Evolutionary conservation across 257 asterid genomes (phyloP), one percentile per base, ranked within the genome.

Genomic region (Solanum neorickii): DNA sequence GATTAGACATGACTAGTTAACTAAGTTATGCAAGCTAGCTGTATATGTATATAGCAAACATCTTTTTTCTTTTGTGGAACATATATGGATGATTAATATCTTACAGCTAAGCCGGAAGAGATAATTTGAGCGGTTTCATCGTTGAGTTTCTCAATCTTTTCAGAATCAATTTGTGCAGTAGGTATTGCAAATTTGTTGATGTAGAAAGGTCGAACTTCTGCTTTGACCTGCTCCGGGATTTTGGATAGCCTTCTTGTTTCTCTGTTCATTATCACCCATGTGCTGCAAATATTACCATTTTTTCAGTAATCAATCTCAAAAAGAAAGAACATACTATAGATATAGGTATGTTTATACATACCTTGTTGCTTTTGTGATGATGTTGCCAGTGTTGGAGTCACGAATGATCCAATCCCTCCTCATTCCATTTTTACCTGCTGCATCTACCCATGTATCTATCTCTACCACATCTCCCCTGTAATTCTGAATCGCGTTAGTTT

Each of bases 401-500:
- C 98, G 93, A 77, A 96, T 93, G 3, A 94, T 90, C 99, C 99
- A 96, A 82, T 96, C 98, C 2, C 98, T 92, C 1, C 98, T 95
- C 99, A 96, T 96, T 14, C 96, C 99, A 23, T 96, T 96, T 87
- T 96, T 96, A 14, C 99, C 98, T 0, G 98, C 94, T 27, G 99
- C 99, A 75, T 91, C 96, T 73, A 96, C 99, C 99, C 99, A 96
- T 2, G 99, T 96, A 85, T 96, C 99, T 44, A 96, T 92, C 93
- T 94, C 98, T 46, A 96, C 96, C 10, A 96, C 91, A 80, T 96
- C 99, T 35, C 99, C 98, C 99, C 98, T 95, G 88, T 16, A 52
- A 66, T 78, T 78, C 0, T 46, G 41, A 15, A 25, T 13, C 6
- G 1, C 16, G 10, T 76, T n/a, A 76, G 60, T 1, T 66, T 66